Percentiles rank a stretch among this genome's conserved stretches.
Evolutionary conservation across 1,139 yeast species (phyloP).

Genomic region (Lodderomyces oxycetoniae): DNA sequence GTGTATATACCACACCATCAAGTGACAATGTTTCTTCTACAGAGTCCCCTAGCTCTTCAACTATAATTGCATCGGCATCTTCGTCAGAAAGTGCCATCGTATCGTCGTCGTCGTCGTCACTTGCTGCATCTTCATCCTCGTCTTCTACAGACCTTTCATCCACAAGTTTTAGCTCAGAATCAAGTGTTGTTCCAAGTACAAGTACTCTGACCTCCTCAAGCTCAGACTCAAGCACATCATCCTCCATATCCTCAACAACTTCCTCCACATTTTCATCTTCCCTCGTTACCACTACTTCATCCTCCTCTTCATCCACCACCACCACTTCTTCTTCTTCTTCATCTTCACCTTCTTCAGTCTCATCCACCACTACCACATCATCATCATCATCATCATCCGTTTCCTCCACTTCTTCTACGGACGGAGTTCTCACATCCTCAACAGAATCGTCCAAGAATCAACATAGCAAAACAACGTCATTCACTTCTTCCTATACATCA

Average conservation of each 20-base stretch:
- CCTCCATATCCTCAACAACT: constrained; percentile 7
- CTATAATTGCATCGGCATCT: neutral
- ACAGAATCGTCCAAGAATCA: constrained; percentile 4
- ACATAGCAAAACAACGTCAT: constrained; percentile 9
- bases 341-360: constrained; percentile 7
- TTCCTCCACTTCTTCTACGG: constrained; percentile 7
- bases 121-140: neutral
- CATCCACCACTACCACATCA: constrained; percentile 7
- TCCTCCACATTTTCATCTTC: constrained; percentile 6
- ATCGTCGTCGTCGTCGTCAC: constrained; percentile 1
- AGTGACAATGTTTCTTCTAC: constrained; percentile 10
- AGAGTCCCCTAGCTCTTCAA: constrained; percentile 1
- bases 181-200: constrained; percentile 2
- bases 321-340: constrained; percentile 7
- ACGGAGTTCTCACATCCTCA: constrained; percentile 7
- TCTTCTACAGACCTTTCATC: neutral
- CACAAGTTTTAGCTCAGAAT: neutral
- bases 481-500: constrained; percentile 15
- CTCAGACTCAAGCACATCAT: constrained; percentile 7
- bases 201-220: constrained; percentile 7
- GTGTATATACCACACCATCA: constrained; percentile 4
- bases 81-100: neutral
- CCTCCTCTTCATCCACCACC: constrained; percentile 6
- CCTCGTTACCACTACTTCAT: constrained; percentile 4
- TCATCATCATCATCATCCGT: constrained; percentile 3